Evolutionary conservation across 495 filamentous ascomycete genomes (phyloP), one percentile per base, ranked within the genome.

Genomic region (Pyrenopolyporus hunteri): DNA sequence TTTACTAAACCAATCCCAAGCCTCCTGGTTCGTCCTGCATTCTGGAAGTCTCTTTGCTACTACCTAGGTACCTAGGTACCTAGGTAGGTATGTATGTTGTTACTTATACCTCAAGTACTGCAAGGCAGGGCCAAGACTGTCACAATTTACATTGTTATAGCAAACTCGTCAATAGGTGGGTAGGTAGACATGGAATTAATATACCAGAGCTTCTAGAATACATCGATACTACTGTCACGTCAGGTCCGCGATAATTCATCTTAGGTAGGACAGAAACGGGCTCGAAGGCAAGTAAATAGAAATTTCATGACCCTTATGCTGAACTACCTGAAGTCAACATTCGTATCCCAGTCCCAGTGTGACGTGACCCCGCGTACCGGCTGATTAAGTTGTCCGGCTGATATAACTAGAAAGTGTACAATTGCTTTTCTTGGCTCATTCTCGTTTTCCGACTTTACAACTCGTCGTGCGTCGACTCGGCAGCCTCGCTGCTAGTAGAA

Each of bases 381-480:
- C 58, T 62, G 55, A 70, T 68, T 67, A 23, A 57, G 40, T 43
- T 61, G 61, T 53, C 42, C 51, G 42, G 63, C 33, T 23, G 19
- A 51, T 59, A 64, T 59, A 67, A 47, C 50, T 59, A 68, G 64
- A 68, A 63, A 68, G 46, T 66, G 60, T 64, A 59, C 56, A 70
- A 29, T 47, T 64, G 49, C 45, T 63, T 62, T 54, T 33, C 36
- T 59, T 64, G 35, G 26, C 33, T 55, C 16, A 43, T 56, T 60
- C 45, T 48, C 23, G 22, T 33, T 39, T 53, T 10, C 42, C 39
- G 26, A 58, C 47, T 74, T 77, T 85, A 90, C 76, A 90, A 78
- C 75, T 90, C 87, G 63, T 89, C 87, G 61, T 89, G 85, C 23
- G 74, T 70, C 25, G 74, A 67, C 59, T 73, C 73, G 13, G 74